Evolutionary conservation across 768 basidiomycete genomes (phyloP).

Genomic region (Pulveroboletus ravenelii): DNA sequence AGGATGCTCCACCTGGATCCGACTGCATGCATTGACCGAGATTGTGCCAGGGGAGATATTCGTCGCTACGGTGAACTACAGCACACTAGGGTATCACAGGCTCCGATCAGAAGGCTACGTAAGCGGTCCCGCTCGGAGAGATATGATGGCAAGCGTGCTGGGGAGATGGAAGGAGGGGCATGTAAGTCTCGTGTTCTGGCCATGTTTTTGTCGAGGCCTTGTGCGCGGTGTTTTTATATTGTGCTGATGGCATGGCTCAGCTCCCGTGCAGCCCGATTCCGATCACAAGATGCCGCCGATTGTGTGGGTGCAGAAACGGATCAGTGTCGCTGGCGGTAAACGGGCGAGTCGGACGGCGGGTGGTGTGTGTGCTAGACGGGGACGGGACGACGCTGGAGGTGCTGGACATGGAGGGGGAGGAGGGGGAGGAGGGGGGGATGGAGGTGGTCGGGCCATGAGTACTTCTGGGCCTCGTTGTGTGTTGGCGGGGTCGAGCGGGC

Average conservation of each 20-base stretch:
- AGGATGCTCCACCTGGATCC: conserved; percentile 14
- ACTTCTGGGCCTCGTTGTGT: no score
- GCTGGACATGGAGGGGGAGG: conserved; percentile 71
- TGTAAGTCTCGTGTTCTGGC: conserved; percentile 45
- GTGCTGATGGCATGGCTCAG: conserved; percentile 40
- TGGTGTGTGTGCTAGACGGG: conserved; percentile 69
- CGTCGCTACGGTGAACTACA: conserved; percentile 63
- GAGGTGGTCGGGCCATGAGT: conserved; percentile 11
- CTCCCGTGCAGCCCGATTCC: conserved; percentile 43
- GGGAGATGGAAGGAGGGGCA: conserved; percentile 56
- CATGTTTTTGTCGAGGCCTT: conserved; percentile 29
- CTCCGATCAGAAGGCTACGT: conserved; percentile 47
- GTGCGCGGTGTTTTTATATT: conserved; percentile 29
- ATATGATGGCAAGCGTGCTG: conserved; percentile 57
- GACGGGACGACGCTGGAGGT: conserved; percentile 63
- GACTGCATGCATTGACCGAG: conserved; percentile 29
- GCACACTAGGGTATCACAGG: conserved; percentile 53
- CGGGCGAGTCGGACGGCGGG: conserved; percentile 66
- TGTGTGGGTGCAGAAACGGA: conserved; percentile 50
- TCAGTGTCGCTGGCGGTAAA: conserved; percentile 64
- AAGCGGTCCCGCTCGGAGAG: conserved; percentile 54
- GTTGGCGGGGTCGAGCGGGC: no score
- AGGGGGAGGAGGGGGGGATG: conserved; percentile 43
- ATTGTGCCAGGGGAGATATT: conserved; percentile 43
- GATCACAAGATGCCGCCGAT: conserved; percentile 53